Conservation (phyloP, 2,329 filamentous ascomycete species). For the Trichophaea hybrida region DNA sequence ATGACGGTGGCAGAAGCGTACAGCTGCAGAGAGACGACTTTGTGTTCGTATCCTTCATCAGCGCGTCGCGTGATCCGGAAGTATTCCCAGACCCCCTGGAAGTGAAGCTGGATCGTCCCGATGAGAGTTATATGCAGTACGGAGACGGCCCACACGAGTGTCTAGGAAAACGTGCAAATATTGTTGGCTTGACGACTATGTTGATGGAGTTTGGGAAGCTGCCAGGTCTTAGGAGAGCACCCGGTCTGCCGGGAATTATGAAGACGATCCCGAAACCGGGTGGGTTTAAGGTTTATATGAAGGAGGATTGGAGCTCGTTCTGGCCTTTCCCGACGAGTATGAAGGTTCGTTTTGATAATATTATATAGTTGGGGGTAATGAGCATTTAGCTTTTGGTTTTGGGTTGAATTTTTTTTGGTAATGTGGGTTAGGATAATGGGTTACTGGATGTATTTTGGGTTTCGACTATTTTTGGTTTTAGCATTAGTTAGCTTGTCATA, state of each 20-base stretch:
- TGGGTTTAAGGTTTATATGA: constrained; percentile 48
- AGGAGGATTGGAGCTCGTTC: constrained; percentile 48
- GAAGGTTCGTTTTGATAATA: constrained; percentile 40
- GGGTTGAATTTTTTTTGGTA: too few relatives aligned
- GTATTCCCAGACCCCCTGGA: constrained; percentile 47
- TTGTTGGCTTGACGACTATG: constrained; percentile 51
- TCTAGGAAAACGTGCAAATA: constrained; percentile 46
- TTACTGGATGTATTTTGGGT: too few relatives aligned
- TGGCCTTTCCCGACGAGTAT: constrained; percentile 41
- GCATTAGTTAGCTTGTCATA: too few relatives aligned
- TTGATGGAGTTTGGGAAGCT: constrained; percentile 50
- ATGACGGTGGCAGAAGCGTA: constrained; percentile 41
- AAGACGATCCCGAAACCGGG: constrained; percentile 48
- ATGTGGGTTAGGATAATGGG: too few relatives aligned
- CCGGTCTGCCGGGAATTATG: constrained; percentile 49
- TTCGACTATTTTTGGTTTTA: too few relatives aligned
- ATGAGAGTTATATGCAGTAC: constrained; percentile 51
- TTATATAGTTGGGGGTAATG: not conserved
- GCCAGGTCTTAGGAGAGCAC: constrained; percentile 45
- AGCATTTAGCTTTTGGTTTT: too few relatives aligned
- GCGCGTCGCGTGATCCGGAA: constrained; percentile 41
- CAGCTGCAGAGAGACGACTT: constrained; percentile 42
- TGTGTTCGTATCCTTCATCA: constrained; percentile 48
- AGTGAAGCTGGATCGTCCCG: constrained; percentile 48
- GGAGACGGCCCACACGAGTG: constrained; percentile 48